Conservation (phyloP, 352 stramenopile species). For the Pythium angustatum region DNA sequence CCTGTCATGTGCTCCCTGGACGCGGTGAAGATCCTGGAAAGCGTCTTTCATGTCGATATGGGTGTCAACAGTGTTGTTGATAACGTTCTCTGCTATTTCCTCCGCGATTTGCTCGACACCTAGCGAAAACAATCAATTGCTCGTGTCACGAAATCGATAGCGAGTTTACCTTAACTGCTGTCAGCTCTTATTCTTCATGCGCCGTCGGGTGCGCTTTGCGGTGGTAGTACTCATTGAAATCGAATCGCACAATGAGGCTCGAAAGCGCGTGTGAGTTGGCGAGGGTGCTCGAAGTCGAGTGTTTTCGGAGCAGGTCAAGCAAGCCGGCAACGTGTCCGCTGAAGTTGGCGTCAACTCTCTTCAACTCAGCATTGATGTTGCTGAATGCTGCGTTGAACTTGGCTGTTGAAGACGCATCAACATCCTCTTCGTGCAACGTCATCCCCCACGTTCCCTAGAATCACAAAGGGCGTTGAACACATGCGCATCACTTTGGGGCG, state of each 20-base stretch:
- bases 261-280: constrained; percentile 78
- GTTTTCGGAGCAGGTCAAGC: constrained; percentile 63
- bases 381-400: constrained; percentile 23
- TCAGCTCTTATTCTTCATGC: constrained; percentile 38
- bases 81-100: constrained; percentile 71
- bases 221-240: constrained; percentile 92
- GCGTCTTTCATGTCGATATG: constrained; percentile 48
- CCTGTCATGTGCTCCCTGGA: constrained; percentile 47
- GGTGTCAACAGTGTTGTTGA: constrained; percentile 41
- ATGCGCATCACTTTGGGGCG: too few relatives aligned
- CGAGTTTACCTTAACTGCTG: neutral
- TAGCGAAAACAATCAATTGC: neutral
- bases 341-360: constrained; percentile 53
- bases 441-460: constrained; percentile 64
- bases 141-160: neutral
- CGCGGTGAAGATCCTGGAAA: constrained; percentile 47
- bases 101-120: constrained; percentile 62
- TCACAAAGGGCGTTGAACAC: neutral
- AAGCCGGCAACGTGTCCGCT: constrained; percentile 60
- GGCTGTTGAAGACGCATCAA: constrained; percentile 12
- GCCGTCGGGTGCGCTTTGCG: constrained; percentile 45
- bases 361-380: constrained; percentile 34
- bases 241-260: constrained; percentile 87
- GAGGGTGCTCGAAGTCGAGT: constrained; percentile 19
- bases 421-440: constrained; percentile 53